Evolutionary conservation across 139 green algal genomes (phyloP).

Genomic region (Auxenochlorella pyrenoidosa): DNA sequence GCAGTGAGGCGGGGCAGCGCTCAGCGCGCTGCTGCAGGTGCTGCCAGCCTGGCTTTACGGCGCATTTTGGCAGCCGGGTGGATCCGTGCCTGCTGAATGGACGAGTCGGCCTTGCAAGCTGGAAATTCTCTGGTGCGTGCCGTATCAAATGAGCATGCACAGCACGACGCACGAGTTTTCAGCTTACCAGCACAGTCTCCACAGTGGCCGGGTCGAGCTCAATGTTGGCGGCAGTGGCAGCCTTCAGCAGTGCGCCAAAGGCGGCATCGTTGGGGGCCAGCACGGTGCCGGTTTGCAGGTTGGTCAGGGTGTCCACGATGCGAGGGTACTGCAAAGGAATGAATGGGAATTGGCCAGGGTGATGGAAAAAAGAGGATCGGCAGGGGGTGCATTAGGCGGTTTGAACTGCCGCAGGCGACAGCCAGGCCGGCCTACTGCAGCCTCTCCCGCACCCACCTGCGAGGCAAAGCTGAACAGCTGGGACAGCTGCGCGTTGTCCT

Average conservation of each 20-base stretch:
- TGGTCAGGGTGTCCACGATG: background rate
- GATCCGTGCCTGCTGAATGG: no score
- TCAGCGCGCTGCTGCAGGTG: background rate
- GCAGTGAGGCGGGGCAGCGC: background rate
- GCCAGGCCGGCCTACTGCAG: no score
- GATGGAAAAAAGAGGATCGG: background rate
- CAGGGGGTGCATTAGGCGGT: background rate
- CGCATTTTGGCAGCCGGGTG: no score
- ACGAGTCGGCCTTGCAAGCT: no score
- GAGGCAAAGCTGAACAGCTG: background rate
- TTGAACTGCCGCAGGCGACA: no score
- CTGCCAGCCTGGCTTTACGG: background rate
- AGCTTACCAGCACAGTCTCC: background rate
- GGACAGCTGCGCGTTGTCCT: background rate
- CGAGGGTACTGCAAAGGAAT: background rate
- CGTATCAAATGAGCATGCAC: no score
- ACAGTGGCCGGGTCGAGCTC: background rate
- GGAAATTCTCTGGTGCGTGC: no score
- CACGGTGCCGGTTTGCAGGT: background rate
- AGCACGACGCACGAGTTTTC: no score
- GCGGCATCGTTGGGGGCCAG: background rate
- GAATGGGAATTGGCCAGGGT: no score
- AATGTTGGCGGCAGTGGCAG: background rate
- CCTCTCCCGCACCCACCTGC: no score
- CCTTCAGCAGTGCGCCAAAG: background rate